Percentiles rank a stretch among this genome's conserved stretches.
Conservation (phyloP, 176 grass and related monocot species). For the Tillandsia fasciculata region DNA sequence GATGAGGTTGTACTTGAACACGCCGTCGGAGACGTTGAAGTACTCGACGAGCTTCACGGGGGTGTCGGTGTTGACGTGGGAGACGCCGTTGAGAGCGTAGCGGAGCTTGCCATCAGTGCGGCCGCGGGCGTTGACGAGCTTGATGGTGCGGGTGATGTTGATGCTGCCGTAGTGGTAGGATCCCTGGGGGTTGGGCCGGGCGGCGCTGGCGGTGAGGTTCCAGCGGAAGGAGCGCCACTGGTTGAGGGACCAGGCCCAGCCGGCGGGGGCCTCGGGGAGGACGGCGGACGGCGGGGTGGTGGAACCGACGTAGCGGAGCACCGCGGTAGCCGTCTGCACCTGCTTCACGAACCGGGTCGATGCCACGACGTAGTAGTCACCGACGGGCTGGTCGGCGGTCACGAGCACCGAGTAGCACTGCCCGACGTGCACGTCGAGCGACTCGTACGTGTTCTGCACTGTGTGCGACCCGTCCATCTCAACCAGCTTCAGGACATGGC, state of each 20-base stretch:
- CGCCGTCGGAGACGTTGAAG: slow-evolving; percentile 48
- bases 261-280: slow-evolving; percentile 44
- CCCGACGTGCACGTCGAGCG: slow-evolving; percentile 61
- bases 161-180: slow-evolving; percentile 98
- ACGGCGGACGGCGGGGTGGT: slow-evolving; percentile 39
- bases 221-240: slow-evolving; percentile 87
- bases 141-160: slow-evolving; percentile 91
- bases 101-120: slow-evolving; percentile 52
- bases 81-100: slow-evolving; percentile 76
- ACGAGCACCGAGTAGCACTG: slow-evolving; percentile 86
- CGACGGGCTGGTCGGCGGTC: slow-evolving; percentile 52
- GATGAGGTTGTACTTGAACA: slow-evolving; percentile 80
- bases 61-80: slow-evolving; percentile 46
- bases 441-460: slow-evolving; percentile 68
- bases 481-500: slow-evolving; percentile 49
- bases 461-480: slow-evolving; percentile 98
- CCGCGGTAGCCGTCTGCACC: slow-evolving; percentile 22
- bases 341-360: slow-evolving; percentile 81
- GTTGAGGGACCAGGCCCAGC: slow-evolving; percentile 89
- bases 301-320: slow-evolving; percentile 58
- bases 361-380: slow-evolving; percentile 57
- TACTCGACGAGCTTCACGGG: slow-evolving; percentile 94
- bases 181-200: slow-evolving; percentile 89
- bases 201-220: slow-evolving; percentile 94
- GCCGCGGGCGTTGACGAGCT: slow-evolving; percentile 26